Evolutionary conservation across 306 rosid species (phyloP), one percentile per base, ranked within the genome.

Genomic region (Mucuna pruriens): DNA sequence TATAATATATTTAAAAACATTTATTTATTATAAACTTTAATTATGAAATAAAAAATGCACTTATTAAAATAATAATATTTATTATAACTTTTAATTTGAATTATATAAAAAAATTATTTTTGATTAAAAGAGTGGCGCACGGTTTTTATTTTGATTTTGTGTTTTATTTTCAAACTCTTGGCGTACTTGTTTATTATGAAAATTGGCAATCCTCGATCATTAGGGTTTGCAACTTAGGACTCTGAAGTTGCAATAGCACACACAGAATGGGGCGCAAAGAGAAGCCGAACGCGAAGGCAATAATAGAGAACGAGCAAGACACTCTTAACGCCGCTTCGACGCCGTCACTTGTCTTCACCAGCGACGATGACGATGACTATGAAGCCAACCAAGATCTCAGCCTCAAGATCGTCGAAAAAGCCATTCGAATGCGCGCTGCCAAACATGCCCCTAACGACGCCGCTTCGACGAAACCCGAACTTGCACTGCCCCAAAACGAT

Each of bases 361-460:
- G 84, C 68, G 92, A 88, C 15, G 94, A 89, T 5, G 94, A 88
- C n/a, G 97, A 86, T 0, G 98, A n/a, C n/a, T n/a, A n/a, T n/a
- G n/a, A 87, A 79, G 97, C 94, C 9, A 92, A 91, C 84, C 89
- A 90, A 73, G 98, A 94, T 88, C 85, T 90, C 44, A 92, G 88
- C 76, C 86, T 94, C 58, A 85, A 90, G 74, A 88, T 89, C 48
- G 88, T 91, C 3, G 88, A 91, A 83, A 94, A 91, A 64, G 83
- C 97, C 3, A 17, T 86, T 60, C 67, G 78, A 71, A 80, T 77
- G 83, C 96, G 97, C 5, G 82, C 83, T 4, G 84, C 85, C 6
- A 88, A 80, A 67, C 48, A 72, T 39, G 54, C 81, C 6, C 13
- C 78, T 0, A 86, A 85, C 58, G 79, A 54, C 25, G 55, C 1